phyloP scores from a whole-genome alignment of 768 basidiomycete genomes.

The Leccinum disarticulatum region DNA sequence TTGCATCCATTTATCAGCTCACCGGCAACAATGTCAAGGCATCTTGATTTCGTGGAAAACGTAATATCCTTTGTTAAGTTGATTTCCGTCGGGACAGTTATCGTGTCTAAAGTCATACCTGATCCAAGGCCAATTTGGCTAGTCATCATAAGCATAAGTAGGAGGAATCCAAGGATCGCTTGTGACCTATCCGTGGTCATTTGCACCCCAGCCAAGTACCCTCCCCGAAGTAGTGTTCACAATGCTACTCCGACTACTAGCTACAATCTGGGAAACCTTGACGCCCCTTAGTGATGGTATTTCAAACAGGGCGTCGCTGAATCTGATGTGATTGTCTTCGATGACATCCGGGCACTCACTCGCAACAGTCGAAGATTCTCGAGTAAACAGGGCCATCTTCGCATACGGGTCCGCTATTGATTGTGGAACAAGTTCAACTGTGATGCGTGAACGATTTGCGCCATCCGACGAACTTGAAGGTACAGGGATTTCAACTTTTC shows the following conservation, averaged over 20 bases:
- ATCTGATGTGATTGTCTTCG: constrained; percentile 51
- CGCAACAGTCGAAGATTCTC: constrained; percentile 21
- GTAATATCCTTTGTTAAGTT: constrained; percentile 63
- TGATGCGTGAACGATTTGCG: constrained; percentile 33
- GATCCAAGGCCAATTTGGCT: constrained; percentile 83
- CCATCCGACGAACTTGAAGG: constrained; percentile 20
- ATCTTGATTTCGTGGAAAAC: constrained; percentile 52
- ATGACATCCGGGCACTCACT: constrained; percentile 27
- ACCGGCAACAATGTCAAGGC: constrained; percentile 68
- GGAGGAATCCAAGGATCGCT: neutral
- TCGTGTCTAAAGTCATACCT: constrained; percentile 58
- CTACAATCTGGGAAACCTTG: constrained; percentile 63
- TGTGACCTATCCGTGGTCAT: constrained; percentile 68
- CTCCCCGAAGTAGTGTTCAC: constrained; percentile 64
- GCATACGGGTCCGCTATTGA: constrained; percentile 50
- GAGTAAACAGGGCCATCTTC: constrained; percentile 44
- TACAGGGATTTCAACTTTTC: constrained; percentile 53
- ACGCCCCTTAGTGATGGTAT: constrained; percentile 70
- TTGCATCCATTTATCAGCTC: constrained; percentile 12
- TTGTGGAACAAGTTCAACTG: constrained; percentile 59
- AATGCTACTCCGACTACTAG: constrained; percentile 74
- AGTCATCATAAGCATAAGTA: constrained; percentile 7
- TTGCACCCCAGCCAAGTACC: constrained; percentile 91
- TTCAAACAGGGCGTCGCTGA: constrained; percentile 71
- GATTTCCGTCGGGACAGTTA: constrained; percentile 84